Evolutionary conservation across 2,329 filamentous ascomycete genomes (phyloP), one percentile per base, ranked within the genome.

Genomic region (Knoxdaviesia proteae): DNA sequence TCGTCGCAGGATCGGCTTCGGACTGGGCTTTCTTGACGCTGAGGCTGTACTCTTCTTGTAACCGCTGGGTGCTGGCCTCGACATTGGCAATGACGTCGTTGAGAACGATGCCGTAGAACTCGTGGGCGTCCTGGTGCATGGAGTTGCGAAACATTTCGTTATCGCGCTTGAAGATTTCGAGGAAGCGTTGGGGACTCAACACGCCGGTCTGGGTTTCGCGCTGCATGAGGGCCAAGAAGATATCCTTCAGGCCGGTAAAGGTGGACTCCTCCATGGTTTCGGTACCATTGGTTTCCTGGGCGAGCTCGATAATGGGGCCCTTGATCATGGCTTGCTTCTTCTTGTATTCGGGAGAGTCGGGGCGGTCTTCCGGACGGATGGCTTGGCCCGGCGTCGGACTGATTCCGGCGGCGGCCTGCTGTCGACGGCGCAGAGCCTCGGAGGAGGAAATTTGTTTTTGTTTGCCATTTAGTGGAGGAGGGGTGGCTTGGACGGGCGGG

Each of bases 101-200:
- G n/a, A 98, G 67, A 3, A 98, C 69, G 33, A 96, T 65, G 46
- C 93, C 93, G 51, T 96, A 74, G 51, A 98, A 98, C 56, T 98
- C 90, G 58, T 98, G 90, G 1, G 90, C 90, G 56, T 98, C 90
- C 57, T 98, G 90, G 58, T 98, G 90, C 83, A 94, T 94, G 4
- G 87, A 83, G 36, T 86, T 88, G 45, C 86, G 77, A 54, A 98
- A 98, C 80, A 94, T 87, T 58, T 98, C 90, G 56, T 98, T 93
- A 52, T 96, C 84, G 48, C 82, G 75, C 54, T 87, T 84, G 54
- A 98, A 76, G 31, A 94, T 87, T 55, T 98, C 88, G 34, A 98
- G 67, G 49, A 98, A 94, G 47, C 87, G 80, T 52, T 88, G 79
- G 1, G 90, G 90, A 53, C 87, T 93, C 37, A 96, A 70, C 7